phyloP scores from a whole-genome alignment of 768 basidiomycete genomes.

The Collybia nuda region DNA sequence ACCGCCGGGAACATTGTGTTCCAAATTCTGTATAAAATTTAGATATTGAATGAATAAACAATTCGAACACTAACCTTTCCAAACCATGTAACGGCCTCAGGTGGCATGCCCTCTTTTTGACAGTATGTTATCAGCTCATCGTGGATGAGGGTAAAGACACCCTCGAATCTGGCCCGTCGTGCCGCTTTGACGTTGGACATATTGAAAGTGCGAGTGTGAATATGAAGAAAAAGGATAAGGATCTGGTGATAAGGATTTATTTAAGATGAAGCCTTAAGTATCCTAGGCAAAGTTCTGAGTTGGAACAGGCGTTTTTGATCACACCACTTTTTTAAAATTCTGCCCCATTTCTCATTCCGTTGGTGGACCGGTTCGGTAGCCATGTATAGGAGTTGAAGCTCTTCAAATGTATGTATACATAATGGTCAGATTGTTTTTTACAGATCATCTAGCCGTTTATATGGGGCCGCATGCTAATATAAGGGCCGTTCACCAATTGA shows the following conservation, averaged over 20 bases:
- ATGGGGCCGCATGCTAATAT: too few relatives aligned
- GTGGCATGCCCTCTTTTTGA: slow-evolving; percentile 72
- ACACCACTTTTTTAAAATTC: background rate
- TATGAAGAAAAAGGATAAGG: background rate
- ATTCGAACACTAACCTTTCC: slow-evolving; percentile 53
- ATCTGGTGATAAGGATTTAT: background rate
- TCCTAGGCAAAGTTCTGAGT: too few relatives aligned
- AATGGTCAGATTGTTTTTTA: too few relatives aligned
- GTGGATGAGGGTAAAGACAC: slow-evolving; percentile 67
- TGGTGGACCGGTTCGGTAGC: too few relatives aligned
- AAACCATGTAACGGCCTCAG: slow-evolving; percentile 86
- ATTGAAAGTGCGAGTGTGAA: background rate
- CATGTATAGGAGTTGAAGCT: too few relatives aligned
- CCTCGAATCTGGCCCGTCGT: slow-evolving; percentile 65
- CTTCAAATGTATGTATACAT: too few relatives aligned
- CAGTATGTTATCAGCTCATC: slow-evolving; percentile 77
- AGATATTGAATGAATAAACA: background rate
- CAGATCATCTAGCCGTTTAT: too few relatives aligned
- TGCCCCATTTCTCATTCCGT: too few relatives aligned
- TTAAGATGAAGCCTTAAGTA: background rate
- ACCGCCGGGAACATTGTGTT: slow-evolving; percentile 94
- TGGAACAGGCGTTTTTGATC: background rate
- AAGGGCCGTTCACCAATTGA: too few relatives aligned
- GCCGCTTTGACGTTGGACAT: slow-evolving; percentile 21
- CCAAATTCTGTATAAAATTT: slow-evolving; percentile 59